Evolutionary conservation across 2,329 filamentous ascomycete genomes (phyloP), one percentile per base, ranked within the genome.

Genomic region (Zymoseptoria passerinii): DNA sequence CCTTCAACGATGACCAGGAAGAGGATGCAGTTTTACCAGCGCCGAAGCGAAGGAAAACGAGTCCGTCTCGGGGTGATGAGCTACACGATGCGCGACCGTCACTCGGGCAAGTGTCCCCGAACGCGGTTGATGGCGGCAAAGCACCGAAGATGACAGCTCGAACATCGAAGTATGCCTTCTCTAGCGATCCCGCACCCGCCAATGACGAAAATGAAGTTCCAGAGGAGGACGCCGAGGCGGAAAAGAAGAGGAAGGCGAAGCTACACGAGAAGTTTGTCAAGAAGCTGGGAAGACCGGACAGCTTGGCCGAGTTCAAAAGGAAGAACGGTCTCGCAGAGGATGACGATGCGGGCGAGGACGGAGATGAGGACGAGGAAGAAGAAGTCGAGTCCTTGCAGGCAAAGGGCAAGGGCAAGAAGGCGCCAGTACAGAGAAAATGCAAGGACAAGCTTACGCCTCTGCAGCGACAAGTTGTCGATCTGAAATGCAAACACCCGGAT

Each of bases 401-500:
- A 2, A 80, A 80, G 56, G 68, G 74, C 2, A 79, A 75, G 63
- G 77, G 75, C 3, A 76, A 71, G 65, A 84, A 80, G 65, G 77
- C 75, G 20, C 64, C 75, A 70, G 59, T 77, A 68, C 64, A 78
- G 63, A 95, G 89, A 74, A 95, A 90, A 71, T 83, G 83, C 61
- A 82, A 74, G n/a, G 86, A 81, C 56, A 96, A 96, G 71, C 81
- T 99, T 60, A 99, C 94, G 0, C 94, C 94, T 0, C 88, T 99
- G 85, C 92, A 97, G 72, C 83, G 88, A 48, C 94, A 97, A 68
- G 88, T 96, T 58, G 80, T 99, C 5, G 92, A 95, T 18, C 95
- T 99, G 73, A 99, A 99, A 76, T 82, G 85, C 60, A 89, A 92
- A 66, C 86, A 97, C 71, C 81, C 90, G 77, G 94, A 97, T 70